phyloP scores from a whole-genome alignment of 2,329 filamentous ascomycete species.

The Sclerotinia minor region DNA sequence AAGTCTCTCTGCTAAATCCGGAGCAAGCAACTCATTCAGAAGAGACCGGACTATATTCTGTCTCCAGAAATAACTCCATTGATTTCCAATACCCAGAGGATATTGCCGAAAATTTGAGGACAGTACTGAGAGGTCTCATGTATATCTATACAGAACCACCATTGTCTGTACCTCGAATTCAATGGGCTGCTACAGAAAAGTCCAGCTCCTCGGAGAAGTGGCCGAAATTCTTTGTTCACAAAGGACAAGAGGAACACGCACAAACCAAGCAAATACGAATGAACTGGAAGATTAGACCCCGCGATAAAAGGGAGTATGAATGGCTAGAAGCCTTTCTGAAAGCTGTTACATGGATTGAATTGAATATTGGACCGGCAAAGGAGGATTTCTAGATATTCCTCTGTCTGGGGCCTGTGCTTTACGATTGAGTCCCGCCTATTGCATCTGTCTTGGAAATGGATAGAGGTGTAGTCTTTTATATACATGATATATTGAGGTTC shows the following conservation, averaged over 20 bases:
- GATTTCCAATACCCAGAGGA: conserved; percentile 1
- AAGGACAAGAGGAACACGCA: neutral
- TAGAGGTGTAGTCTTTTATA: neutral
- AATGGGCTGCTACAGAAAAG: neutral
- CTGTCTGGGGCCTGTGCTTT: neutral
- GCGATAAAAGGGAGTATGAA: conserved; percentile 29
- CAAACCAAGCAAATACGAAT: neutral
- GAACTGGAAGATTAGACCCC: conserved; percentile 1
- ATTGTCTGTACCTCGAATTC: neutral
- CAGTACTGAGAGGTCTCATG: conserved; percentile 5
- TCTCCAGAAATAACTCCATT: neutral
- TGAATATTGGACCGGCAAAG: conserved; percentile 7
- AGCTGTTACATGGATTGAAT: conserved; percentile 31
- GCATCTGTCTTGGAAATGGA: neutral
- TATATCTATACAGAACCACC: conserved; percentile 11
- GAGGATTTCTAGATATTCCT: neutral
- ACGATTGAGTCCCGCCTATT: neutral
- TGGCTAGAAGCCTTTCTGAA: conserved; percentile 31
- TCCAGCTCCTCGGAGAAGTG: neutral
- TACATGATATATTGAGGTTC: neutral
- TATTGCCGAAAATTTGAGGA: neutral
- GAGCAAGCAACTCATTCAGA: neutral
- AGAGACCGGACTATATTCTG: too few relatives aligned
- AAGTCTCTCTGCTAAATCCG: neutral
- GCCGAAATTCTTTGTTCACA: conserved; percentile 6